Evolutionary conservation across 2,329 filamentous ascomycete genomes (phyloP), one percentile per base, ranked within the genome.

Genomic region (Xylaria multiplex): DNA sequence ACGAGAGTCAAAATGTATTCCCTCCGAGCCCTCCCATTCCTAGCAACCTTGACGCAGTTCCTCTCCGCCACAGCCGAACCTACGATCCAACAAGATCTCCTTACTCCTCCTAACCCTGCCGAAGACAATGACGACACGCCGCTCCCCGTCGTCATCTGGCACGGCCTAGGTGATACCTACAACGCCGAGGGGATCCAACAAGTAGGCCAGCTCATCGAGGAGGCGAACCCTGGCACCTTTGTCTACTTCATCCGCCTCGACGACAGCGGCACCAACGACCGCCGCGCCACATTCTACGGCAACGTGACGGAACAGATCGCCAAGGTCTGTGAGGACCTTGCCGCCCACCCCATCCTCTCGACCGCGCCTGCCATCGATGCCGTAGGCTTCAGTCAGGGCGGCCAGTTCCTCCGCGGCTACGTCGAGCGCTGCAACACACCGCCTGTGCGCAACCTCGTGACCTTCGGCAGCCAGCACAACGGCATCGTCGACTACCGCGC

Each of bases 331-430:
- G 83, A 81, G n/a, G 88, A 90, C 73, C 86, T 98, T 48, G 86
- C 91, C 65, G 77, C 85, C 0, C 88, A 97, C 76, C 90, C 91
- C 0, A 92, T 97, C 77, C 87, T 97, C 16, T 90, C 90, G 63
- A 92, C 90, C 6, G 92, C 92, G 0, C 91, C 92, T 0, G 93
- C 91, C 69, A 85, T 97, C 76, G 96, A 98, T 79, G 95, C 94
- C 40, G 82, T 99, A 42, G 96, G 96, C 32, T 97, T 99, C 83
- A 96, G 92, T 14, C 96, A 99, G 79, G 96, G 96, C 69, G 96
- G 96, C 1, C 93, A 97, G 78, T 97, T 99, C 82, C 86, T 99
- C n/a, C 90, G 96, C 65, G 96, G 86, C 27, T 94, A 97, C 77
- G 84, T 97, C 70, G 90, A 99, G 84, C 87, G 93, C 49, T 99